phyloP scores from a whole-genome alignment of 371 early-diverging fungal species.

The Capniomyces stellatus region DNA sequence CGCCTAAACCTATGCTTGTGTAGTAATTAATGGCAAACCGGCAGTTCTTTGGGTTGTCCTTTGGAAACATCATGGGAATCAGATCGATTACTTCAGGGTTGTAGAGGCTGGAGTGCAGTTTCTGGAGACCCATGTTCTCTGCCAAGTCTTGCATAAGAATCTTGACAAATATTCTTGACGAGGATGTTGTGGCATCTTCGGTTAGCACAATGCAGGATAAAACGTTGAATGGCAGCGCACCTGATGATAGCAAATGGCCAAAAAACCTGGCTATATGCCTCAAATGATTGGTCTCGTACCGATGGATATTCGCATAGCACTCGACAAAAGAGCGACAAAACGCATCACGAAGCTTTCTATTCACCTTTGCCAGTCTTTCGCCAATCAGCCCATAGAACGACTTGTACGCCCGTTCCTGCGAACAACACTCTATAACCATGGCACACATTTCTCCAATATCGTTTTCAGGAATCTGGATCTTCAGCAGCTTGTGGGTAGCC shows the following conservation, averaged over 20 bases:
- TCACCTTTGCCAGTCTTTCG: slow-evolving; percentile 82
- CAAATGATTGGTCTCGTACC: slow-evolving; percentile 82
- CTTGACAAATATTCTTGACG: slow-evolving; percentile 94
- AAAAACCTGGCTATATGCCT: slow-evolving; percentile 86
- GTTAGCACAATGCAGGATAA: slow-evolving; percentile 61
- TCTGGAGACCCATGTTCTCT: slow-evolving; percentile 65
- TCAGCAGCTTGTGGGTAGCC: slow-evolving; percentile 85
- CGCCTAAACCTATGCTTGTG: slow-evolving; percentile 85
- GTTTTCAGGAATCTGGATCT: slow-evolving; percentile 58
- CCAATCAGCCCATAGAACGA: slow-evolving; percentile 85
- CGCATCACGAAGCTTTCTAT: slow-evolving; percentile 55
- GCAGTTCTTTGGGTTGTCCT: slow-evolving; percentile 65
- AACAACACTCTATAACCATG: slow-evolving; percentile 94
- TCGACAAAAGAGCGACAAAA: slow-evolving; percentile 65
- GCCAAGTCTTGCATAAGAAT: slow-evolving; percentile 80
- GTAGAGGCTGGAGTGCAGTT: slow-evolving; percentile 54
- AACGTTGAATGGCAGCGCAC: slow-evolving; percentile 73
- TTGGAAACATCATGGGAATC: slow-evolving; percentile 78
- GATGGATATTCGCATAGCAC: slow-evolving; percentile 76
- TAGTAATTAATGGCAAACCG: slow-evolving; percentile 97
- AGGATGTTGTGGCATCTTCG: slow-evolving; percentile 83
- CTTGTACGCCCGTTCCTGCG: slow-evolving; percentile 87
- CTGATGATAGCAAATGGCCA: slow-evolving; percentile 72
- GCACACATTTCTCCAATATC: slow-evolving; percentile 81
- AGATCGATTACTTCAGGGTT: slow-evolving; percentile 40